These are phyloP conservation scores for Boletus hoseneyae DNA, from an alignment of 1,284 basidiomycete genomes.

Conservation along the genomic window DNA sequence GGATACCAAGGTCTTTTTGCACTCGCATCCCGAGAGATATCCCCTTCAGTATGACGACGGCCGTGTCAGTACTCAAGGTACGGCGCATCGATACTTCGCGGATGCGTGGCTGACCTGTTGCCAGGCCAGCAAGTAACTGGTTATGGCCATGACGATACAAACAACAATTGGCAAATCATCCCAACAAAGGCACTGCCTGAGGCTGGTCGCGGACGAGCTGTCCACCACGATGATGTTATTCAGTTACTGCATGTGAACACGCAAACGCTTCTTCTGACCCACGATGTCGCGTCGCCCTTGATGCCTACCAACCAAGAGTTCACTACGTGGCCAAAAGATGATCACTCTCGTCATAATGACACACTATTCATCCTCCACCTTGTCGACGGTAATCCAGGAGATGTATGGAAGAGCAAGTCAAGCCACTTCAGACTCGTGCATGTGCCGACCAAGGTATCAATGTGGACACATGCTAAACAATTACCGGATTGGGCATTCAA, in stretches of 20 bases:
- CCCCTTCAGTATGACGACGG: constrained; percentile 96
- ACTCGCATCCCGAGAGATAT: constrained; percentile 89
- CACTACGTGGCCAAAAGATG: constrained; percentile 81
- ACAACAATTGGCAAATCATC: constrained; percentile 95
- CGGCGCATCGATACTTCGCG: background rate
- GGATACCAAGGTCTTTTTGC: constrained; percentile 89
- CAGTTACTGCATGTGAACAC: constrained; percentile 90
- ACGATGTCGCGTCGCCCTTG: constrained; percentile 96
- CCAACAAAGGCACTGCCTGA: constrained; percentile 91
- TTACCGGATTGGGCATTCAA: constrained; percentile 96
- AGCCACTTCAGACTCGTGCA: constrained; percentile 90
- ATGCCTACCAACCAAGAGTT: constrained; percentile 99
- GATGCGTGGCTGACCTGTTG: constrained; percentile 3
- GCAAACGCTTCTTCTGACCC: constrained; percentile 81
- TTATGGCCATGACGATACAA: constrained; percentile 88
- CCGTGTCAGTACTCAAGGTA: constrained; percentile 91
- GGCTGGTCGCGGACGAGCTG: constrained; percentile 83
- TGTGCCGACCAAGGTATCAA: constrained; percentile 82
- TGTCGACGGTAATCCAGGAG: constrained; percentile 68
- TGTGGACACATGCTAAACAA: constrained; percentile 88
- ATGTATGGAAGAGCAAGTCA: constrained; percentile 88
- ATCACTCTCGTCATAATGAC: constrained; percentile 75
- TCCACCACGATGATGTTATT: constrained; percentile 85
- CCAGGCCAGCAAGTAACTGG: constrained; percentile 97
- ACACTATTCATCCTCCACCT: constrained; percentile 81